phyloP scores from a whole-genome alignment of 202 grass and related monocot genomes.

The Digitaria exilis region DNA sequence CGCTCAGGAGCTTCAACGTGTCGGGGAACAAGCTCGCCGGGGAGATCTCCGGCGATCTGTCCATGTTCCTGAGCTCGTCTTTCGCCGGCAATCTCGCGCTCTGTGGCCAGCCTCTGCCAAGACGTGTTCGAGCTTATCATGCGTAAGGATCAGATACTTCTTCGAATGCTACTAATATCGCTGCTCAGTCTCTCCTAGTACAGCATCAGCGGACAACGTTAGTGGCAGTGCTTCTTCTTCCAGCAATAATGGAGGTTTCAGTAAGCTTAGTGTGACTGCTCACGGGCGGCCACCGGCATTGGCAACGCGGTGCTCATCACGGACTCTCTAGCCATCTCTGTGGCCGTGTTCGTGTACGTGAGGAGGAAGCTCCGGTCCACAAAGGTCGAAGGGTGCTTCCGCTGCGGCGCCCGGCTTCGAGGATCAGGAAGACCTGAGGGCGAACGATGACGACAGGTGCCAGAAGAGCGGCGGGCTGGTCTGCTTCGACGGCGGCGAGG shows the following conservation, averaged over 20 bases:
- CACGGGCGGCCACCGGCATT: constrained; percentile 52
- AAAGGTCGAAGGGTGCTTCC: constrained; percentile 11
- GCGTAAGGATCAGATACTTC: background rate
- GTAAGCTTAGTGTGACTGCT: constrained; percentile 47
- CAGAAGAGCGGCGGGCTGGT: constrained; percentile 52
- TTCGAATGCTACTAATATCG: background rate
- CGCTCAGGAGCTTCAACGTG: constrained; percentile 49
- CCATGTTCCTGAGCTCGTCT: constrained; percentile 52
- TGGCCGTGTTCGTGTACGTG: constrained; percentile 48
- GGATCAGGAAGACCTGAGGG: constrained; percentile 27
- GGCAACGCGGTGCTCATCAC: constrained; percentile 51
- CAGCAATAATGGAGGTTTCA: background rate
- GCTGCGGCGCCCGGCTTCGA: constrained; percentile 25
- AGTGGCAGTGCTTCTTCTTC: background rate
- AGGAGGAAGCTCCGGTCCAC: constrained; percentile 43
- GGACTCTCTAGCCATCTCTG: constrained; percentile 31
- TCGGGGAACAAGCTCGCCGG: constrained; percentile 50
- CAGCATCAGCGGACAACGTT: background rate
- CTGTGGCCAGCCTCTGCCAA: constrained; percentile 53
- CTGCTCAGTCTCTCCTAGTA: background rate
- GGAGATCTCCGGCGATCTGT: constrained; percentile 42
- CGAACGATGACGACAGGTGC: constrained; percentile 21
- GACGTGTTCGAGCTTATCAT: constrained; percentile 33
- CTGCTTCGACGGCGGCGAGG: constrained; percentile 75
- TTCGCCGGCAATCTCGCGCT: constrained; percentile 52